Percentiles rank a stretch among this genome's conserved stretches.
Evolutionary conservation across 768 basidiomycete species (phyloP).

Genomic region (Panaeolus cyanescens): DNA sequence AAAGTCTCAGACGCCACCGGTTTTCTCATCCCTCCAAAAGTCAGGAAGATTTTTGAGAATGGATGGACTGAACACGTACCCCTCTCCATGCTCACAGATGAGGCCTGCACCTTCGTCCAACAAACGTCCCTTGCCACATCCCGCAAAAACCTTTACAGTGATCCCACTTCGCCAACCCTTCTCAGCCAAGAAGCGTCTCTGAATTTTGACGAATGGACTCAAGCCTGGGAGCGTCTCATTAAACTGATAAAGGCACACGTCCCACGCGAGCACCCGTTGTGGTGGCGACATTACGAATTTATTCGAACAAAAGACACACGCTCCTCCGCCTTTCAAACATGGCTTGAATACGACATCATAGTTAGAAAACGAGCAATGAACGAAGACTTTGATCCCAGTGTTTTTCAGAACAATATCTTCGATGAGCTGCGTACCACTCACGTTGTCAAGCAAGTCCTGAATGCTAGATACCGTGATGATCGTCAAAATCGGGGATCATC

Average conservation of each 20-base stretch:
- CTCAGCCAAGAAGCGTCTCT: slow-evolving; percentile 5
- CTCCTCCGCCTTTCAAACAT: slow-evolving; percentile 6
- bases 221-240: slow-evolving; percentile 9
- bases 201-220: slow-evolving; percentile 10
- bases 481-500: too few species aligned
- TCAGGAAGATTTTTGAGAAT: background rate
- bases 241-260: slow-evolving; percentile 5
- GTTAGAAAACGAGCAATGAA: slow-evolving; percentile 4
- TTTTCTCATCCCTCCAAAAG: background rate
- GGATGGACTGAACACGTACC: background rate
- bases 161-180: too few species aligned
- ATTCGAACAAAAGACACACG: background rate
- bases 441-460: background rate
- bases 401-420: background rate
- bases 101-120: background rate
- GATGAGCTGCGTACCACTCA: background rate
- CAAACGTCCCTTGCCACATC: too few species aligned
- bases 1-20: background rate
- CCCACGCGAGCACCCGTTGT: background rate
- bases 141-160: too few species aligned
- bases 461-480: too few species aligned
- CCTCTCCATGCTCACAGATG: background rate
- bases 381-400: background rate
- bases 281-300: background rate
- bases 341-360: background rate